Conservation (phyloP, 192 early-diverging fungal genomes). For the Podochytrium sp. region DNA sequence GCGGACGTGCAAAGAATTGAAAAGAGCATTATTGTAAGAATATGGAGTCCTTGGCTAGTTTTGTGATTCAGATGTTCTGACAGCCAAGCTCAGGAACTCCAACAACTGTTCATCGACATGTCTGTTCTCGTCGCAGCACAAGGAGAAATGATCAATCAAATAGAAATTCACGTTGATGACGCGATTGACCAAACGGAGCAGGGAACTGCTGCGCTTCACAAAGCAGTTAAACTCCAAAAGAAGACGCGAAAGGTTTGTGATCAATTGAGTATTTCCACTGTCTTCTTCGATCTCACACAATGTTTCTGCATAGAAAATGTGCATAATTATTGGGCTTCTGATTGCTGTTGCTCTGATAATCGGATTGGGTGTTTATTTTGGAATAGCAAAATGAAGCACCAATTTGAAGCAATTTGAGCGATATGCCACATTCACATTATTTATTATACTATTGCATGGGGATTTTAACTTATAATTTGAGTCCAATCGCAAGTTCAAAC, state of each 20-base stretch:
- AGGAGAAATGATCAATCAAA: slow-evolving; percentile 71
- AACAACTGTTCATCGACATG: slow-evolving; percentile 90
- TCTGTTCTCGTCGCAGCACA: slow-evolving; percentile 78
- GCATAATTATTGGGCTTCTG: slow-evolving; percentile 56
- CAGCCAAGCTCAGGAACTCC: slow-evolving; percentile 79
- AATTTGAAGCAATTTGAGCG: too few relatives aligned
- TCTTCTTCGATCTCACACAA: slow-evolving; percentile 16
- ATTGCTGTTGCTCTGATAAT: slow-evolving; percentile 38
- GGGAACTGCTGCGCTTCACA: slow-evolving; percentile 61
- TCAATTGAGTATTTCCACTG: too few relatives aligned
- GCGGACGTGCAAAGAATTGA: slow-evolving; percentile 88
- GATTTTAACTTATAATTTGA: too few relatives aligned
- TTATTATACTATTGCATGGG: too few relatives aligned
- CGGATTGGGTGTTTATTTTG: slow-evolving; percentile 49
- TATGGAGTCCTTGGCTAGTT: not conserved
- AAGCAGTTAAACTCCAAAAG: slow-evolving; percentile 65
- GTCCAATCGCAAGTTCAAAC: too few relatives aligned
- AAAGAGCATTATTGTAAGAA: slow-evolving; percentile 76
- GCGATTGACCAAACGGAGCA: slow-evolving; percentile 63
- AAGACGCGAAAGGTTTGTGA: slow-evolving; percentile 54
- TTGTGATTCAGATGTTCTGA: not conserved
- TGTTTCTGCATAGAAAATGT: slow-evolving; percentile 54
- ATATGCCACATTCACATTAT: too few relatives aligned
- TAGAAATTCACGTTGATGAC: slow-evolving; percentile 69
- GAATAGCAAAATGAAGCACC: too few relatives aligned